Conservation (phyloP, 345 rosid species). For the Geranium rotundifolium region DNA sequence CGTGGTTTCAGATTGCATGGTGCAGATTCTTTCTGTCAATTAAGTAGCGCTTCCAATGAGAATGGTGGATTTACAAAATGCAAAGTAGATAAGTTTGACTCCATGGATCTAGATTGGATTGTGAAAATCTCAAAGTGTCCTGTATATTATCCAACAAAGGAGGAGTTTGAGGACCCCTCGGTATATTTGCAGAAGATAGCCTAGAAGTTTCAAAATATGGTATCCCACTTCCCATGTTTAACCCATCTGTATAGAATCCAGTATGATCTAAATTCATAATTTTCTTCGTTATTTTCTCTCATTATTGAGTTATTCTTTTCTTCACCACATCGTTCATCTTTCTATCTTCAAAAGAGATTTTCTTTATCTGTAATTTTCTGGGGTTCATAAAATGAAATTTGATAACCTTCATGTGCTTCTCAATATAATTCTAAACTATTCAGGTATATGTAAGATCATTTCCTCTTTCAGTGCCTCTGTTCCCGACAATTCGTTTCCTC, state of each 20-base stretch:
- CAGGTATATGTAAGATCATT: slow-evolving; percentile 92
- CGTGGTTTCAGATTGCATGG: slow-evolving; percentile 65
- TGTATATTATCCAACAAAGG: slow-evolving; percentile 83
- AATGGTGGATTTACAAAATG: slow-evolving; percentile 41
- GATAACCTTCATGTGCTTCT: background rate
- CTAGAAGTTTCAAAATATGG: slow-evolving; percentile 94
- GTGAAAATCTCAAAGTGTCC: slow-evolving; percentile 89
- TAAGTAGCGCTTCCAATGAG: slow-evolving; percentile 28
- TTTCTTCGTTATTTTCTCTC: too few relatives aligned
- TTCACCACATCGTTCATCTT: background rate
- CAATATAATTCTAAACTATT: background rate
- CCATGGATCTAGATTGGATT: slow-evolving; percentile 74
- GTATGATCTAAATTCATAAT: too few relatives aligned
- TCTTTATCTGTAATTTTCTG: background rate
- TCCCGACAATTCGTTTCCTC: slow-evolving; percentile 26
- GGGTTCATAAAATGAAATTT: background rate
- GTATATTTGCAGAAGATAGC: slow-evolving; percentile 80
- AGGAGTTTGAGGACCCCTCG: slow-evolving; percentile 94
- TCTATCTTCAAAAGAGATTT: background rate
- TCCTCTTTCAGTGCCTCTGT: slow-evolving; percentile 77
- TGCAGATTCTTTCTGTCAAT: slow-evolving; percentile 22
- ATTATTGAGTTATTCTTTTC: too few relatives aligned
- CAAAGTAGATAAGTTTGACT: slow-evolving; percentile 61
- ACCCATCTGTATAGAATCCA: background rate
- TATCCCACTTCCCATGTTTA: slow-evolving; percentile 15